phyloP scores from a whole-genome alignment of 2,329 filamentous ascomycete species.

The Penicillium sp. region DNA sequence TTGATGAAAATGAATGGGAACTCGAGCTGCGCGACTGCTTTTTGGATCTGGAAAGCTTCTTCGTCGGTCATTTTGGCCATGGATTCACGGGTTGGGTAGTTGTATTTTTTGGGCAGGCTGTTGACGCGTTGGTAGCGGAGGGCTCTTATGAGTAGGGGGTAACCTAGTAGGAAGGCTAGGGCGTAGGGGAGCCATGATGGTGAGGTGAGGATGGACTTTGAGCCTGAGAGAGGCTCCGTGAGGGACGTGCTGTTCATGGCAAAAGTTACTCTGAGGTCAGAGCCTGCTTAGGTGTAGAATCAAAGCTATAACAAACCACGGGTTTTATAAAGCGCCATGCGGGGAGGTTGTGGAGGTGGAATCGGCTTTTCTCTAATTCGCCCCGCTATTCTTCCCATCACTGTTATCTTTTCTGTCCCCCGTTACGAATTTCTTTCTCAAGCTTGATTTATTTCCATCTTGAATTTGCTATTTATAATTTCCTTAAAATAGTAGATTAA shows the following conservation, averaged over 20 bases:
- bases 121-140: constrained; percentile 37
- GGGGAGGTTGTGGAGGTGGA: background rate
- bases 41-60: constrained; percentile 53
- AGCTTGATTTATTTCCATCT: background rate
- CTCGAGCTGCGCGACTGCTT: constrained; percentile 49
- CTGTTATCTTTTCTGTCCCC: background rate
- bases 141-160: constrained; percentile 26
- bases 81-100: constrained; percentile 46
- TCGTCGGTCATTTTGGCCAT: constrained; percentile 54
- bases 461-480: background rate
- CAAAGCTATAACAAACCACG: background rate
- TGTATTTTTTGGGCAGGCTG: constrained; percentile 41
- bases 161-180: constrained; percentile 23
- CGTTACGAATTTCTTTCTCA: background rate
- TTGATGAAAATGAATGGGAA: constrained; percentile 55
- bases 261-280: background rate
- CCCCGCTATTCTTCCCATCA: background rate
- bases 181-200: constrained; percentile 24
- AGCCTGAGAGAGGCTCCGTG: constrained; percentile 1
- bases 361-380: background rate
- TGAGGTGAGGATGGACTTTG: constrained; percentile 1
- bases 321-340: background rate
- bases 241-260: constrained; percentile 7
- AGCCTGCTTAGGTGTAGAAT: background rate
- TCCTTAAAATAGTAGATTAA: background rate